Base-by-base conservation (phyloP, 495 filamentous ascomycete genomes). In the Trichoderma virens region DNA sequence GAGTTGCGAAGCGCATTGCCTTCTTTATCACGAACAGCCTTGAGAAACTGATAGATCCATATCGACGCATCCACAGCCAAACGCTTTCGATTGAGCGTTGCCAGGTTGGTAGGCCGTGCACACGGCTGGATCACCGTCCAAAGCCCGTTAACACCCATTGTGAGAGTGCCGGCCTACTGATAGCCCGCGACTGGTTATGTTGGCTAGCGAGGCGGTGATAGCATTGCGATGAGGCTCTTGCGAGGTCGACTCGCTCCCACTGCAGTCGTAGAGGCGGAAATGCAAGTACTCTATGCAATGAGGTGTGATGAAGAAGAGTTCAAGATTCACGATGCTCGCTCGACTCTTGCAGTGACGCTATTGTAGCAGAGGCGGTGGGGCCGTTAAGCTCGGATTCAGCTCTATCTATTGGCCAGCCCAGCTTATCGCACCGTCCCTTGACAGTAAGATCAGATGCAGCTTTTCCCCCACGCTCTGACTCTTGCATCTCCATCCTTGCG, bases 11-110 rank as follows among this genome's bases (percentile, higher is more conserved):
- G 83, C 1, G 94, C 95, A 71, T 98, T 96, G 43, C 94, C 94
- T 77, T 98, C 94, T 70, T 97, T 96, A 76, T 98, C 94, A 69
- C 94, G 92, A 2, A 98, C 95, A 20, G 94, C 94, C 78, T 98
- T 98, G 66, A 98, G 84, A 72, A 98, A 98, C 73, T 98, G 94
- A 78, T 98, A 98, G 65, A 98, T 97, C 94, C 94, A 98, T 70
- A 98, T 98, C 3, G 92, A 96, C 62, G 95, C 94, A 76, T 98
- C 94, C 74, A 98, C 90, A 32, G 94, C 94, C 65, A 98, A 86
- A 27, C 94, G 91, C 73, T 96, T 97, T 65, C 88, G 88, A 73
- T 97, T 96, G 61, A 98, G 87, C 1, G 94, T 96, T 72, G 95
- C 91, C 68, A 98, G 89, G 75, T 96, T 96, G 65, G 94, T 92